These are phyloP conservation scores for Cyberlindnera veronae DNA, from an alignment of 805 yeast genomes.

Conservation along the genomic window DNA sequence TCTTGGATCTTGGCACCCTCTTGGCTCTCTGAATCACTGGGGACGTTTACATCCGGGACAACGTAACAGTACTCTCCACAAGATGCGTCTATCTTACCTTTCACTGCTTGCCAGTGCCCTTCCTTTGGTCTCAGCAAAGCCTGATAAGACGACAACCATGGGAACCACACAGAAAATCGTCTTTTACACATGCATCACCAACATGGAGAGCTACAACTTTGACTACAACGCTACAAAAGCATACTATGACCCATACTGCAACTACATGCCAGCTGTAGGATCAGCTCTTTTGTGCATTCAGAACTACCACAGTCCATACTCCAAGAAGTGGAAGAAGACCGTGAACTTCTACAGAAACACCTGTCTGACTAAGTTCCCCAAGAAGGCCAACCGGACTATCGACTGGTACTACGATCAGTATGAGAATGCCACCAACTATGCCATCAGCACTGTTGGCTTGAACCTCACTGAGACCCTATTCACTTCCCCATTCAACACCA, in stretches of 20 bases:
- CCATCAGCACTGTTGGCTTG: conserved; percentile 5
- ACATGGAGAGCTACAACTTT: background rate
- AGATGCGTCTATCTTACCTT: no score
- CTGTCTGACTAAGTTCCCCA: conserved; percentile 3
- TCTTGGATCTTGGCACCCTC: no score
- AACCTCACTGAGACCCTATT: conserved; percentile 9
- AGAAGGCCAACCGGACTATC: background rate
- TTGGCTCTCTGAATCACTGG: no score
- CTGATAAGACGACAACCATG: background rate
- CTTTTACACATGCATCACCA: background rate
- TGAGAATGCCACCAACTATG: conserved; percentile 29
- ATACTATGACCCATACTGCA: conserved; percentile 9
- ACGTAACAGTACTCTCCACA: no score
- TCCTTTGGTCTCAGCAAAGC: no score
- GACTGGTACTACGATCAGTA: conserved; percentile 28
- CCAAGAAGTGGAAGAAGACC: conserved; percentile 15
- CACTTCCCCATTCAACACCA: conserved; percentile 15
- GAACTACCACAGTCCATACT: conserved; percentile 9
- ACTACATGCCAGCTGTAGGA: conserved; percentile 18
- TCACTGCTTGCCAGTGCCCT: no score
- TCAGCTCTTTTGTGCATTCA: conserved; percentile 10
- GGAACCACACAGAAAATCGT: background rate
- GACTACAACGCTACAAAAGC: conserved; percentile 1
- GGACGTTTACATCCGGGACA: no score
- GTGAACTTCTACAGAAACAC: background rate